These are phyloP conservation scores for Bipolaris bicolor DNA, from an alignment of 2,329 filamentous ascomycete species.

Conservation along the genomic window DNA sequence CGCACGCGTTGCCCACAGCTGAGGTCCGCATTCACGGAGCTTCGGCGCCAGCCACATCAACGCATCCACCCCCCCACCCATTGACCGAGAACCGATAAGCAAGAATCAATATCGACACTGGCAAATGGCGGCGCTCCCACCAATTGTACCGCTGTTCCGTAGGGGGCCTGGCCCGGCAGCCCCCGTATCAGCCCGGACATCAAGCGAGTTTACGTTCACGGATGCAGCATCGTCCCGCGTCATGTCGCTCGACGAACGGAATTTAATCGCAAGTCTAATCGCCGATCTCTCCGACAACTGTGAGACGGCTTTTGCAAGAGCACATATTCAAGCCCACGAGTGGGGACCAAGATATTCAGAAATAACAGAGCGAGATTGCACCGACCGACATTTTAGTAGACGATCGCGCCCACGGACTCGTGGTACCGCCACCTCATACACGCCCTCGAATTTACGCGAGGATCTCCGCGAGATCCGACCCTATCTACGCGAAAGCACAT, in stretches of 20 bases:
- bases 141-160: conserved; percentile 8
- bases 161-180: conserved; percentile 1
- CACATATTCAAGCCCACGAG: conserved; percentile 13
- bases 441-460: conserved; percentile 11
- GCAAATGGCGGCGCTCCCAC: conserved; percentile 11
- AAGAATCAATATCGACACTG: conserved; percentile 6
- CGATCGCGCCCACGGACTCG: conserved; percentile 6
- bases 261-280: conserved; percentile 25
- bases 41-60: conserved; percentile 13
- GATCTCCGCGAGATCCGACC: conserved; percentile 16
- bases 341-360: conserved; percentile 13
- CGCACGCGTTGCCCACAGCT: conserved; percentile 8
- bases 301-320: conserved; percentile 20
- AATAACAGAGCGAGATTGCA: conserved; percentile 1
- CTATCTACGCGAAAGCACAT: conserved; percentile 10
- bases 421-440: conserved; percentile 11
- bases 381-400: conserved; percentile 11
- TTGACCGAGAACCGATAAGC: conserved; percentile 1
- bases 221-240: neutral
- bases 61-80: neutral
- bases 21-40: conserved; percentile 10
- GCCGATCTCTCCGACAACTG: conserved; percentile 25
- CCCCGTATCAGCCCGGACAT: conserved; percentile 5
- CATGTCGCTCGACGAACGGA: conserved; percentile 10
- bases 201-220: neutral